phyloP scores from a whole-genome alignment of 2,329 filamentous ascomycete genomes.

The Epichloe sp. region DNA sequence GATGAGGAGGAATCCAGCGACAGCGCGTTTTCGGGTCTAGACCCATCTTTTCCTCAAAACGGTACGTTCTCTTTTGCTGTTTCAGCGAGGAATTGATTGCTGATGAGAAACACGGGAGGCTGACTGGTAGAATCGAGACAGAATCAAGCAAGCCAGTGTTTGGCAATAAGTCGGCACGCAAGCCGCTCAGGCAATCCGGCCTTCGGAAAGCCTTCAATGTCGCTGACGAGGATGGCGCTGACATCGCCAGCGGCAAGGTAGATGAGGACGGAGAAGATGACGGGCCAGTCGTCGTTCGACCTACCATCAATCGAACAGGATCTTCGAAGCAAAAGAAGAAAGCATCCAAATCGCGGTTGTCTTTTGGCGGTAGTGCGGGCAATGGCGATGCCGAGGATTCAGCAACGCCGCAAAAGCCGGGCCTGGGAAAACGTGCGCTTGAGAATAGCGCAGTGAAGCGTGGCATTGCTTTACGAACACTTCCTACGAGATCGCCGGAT shows the following conservation, averaged over 20 bases:
- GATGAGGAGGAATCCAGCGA: constrained; percentile 45
- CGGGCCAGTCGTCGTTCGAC: constrained; percentile 36
- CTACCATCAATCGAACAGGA: constrained; percentile 31
- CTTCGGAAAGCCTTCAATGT: constrained; percentile 43
- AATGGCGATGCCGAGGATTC: constrained; percentile 35
- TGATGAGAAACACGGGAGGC: constrained; percentile 21
- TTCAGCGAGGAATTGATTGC: constrained; percentile 13
- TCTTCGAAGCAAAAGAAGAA: constrained; percentile 56
- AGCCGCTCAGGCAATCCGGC: constrained; percentile 44
- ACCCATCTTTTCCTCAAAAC: constrained; percentile 16
- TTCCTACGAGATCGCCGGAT: constrained; percentile 38
- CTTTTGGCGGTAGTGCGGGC: constrained; percentile 52
- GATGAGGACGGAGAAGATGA: constrained; percentile 30
- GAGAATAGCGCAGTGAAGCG: constrained; percentile 54
- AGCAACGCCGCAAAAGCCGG: constrained; percentile 52
- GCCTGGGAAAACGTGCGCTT: constrained; percentile 48
- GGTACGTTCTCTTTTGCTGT: constrained; percentile 21
- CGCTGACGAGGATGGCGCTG: constrained; percentile 22
- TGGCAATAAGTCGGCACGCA: constrained; percentile 31
- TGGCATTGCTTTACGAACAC: constrained; percentile 28
- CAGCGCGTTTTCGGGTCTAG: constrained; percentile 8
- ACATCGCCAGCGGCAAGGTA: constrained; percentile 10
- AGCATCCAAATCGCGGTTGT: constrained; percentile 43
- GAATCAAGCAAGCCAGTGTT: constrained; percentile 26
- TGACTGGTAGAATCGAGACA: constrained; percentile 14